Percentiles rank a stretch among this genome's conserved stretches.
Conservation (phyloP, 139 green algal genomes). For the Desmodesmus armatus region DNA sequence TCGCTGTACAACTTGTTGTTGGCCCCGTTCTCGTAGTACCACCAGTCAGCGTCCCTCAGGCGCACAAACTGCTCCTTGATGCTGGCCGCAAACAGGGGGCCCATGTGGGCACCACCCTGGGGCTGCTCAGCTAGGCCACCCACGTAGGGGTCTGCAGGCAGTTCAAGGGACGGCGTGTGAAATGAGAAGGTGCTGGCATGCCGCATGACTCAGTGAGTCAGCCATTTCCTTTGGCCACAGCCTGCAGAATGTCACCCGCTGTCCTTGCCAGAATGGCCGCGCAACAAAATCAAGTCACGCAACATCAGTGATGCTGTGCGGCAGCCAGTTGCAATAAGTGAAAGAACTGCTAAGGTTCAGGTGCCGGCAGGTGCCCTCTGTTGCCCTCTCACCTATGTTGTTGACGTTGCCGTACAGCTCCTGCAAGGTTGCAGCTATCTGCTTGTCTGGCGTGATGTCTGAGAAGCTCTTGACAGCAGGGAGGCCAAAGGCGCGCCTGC, state of each 20-base stretch:
- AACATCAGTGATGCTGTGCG: too few species aligned
- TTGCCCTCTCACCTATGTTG: constrained; percentile 24
- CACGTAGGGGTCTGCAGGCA: too few species aligned
- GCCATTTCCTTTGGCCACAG: too few species aligned
- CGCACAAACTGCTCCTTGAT: constrained; percentile 14
- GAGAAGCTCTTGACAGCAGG: background rate
- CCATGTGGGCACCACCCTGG: constrained; percentile 9
- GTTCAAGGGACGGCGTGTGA: too few species aligned
- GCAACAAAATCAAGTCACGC: too few species aligned
- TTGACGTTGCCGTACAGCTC: constrained; percentile 19
- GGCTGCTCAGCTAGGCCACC: constrained; percentile 13
- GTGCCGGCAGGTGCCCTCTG: too few species aligned
- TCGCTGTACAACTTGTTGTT: background rate
- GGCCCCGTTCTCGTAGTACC: constrained; percentile 20
- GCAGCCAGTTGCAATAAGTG: too few species aligned
- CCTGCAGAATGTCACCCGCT: too few species aligned
- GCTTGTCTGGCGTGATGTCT: background rate
- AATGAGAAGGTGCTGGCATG: too few species aligned
- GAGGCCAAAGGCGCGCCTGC: constrained; percentile 14
- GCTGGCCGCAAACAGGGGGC: constrained; percentile 12
- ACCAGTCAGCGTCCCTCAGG: constrained; percentile 36
- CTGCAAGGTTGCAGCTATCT: background rate
- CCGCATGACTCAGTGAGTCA: too few species aligned
- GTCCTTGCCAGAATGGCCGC: too few species aligned
- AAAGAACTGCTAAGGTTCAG: too few species aligned